These are phyloP conservation scores for Grosmannia serpens DNA, from an alignment of 2,329 filamentous ascomycete genomes.

Conservation along the genomic window DNA sequence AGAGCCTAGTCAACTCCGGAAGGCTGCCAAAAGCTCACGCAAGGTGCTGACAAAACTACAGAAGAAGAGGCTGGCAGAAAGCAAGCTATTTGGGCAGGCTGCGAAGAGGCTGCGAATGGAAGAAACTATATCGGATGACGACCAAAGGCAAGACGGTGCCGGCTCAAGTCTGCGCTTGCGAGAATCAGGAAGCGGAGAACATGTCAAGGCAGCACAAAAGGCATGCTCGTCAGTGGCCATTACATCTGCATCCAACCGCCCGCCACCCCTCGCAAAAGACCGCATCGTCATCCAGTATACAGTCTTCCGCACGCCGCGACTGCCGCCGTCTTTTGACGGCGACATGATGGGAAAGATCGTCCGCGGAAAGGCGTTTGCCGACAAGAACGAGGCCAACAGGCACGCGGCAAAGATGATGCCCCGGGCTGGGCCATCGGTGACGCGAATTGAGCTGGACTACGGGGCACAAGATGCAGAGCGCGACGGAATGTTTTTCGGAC, in stretches of 20 bases:
- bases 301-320: constrained; percentile 7
- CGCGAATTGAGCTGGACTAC: constrained; percentile 5
- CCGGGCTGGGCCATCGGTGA: background rate
- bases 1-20: background rate
- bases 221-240: background rate
- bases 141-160: background rate
- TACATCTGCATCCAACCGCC: background rate
- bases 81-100: background rate
- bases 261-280: background rate
- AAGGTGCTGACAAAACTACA: background rate
- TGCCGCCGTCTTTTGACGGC: background rate
- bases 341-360: constrained; percentile 1
- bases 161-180: background rate
- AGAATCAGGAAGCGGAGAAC: background rate
- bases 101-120: background rate
- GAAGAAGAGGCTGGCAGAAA: background rate
- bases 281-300: constrained; percentile 10
- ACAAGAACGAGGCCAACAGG: constrained; percentile 10
- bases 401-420: constrained; percentile 1
- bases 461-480: constrained; percentile 1
- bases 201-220: background rate
- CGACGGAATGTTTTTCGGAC: constrained; percentile 11
- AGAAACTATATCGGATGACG: background rate
- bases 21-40: background rate
- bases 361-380: constrained; percentile 5